A percentile compares a stretch with the other conserved stretches of the same genome.
Evolutionary conservation across 176 grass and related monocot genomes (phyloP).

Genomic region (Aegilops tauschii): DNA sequence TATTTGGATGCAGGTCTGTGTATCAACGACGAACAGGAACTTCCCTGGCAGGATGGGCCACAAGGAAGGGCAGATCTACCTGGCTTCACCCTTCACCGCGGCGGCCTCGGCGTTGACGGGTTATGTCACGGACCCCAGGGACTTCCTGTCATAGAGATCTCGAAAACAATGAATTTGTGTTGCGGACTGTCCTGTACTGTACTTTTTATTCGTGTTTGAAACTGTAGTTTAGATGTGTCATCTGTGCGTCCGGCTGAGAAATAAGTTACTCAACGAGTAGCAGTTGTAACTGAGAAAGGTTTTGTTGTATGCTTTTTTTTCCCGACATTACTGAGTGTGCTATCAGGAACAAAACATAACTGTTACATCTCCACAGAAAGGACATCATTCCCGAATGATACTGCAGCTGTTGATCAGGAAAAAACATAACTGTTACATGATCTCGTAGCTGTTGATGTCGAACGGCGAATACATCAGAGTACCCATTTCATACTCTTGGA

Average conservation of each 20-base stretch:
- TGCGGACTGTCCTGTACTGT: not conserved
- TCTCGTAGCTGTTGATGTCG: too few species aligned
- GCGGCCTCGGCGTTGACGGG: slow-evolving; percentile 79
- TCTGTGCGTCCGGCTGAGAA: not conserved
- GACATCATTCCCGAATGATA: not conserved
- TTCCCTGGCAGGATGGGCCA: slow-evolving; percentile 97
- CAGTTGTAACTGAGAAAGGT: not conserved
- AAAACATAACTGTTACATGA: too few species aligned
- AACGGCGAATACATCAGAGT: not conserved
- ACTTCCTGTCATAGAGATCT: slow-evolving; percentile 49
- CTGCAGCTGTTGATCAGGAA: not conserved
- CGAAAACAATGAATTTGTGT: not conserved
- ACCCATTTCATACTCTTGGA: not conserved
- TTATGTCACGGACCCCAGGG: slow-evolving; percentile 84
- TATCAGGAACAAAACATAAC: not conserved
- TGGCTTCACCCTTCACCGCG: slow-evolving; percentile 77
- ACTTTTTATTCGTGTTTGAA: not conserved
- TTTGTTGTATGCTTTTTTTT: slow-evolving; percentile 1
- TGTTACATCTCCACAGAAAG: not conserved
- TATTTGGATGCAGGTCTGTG: slow-evolving; percentile 65
- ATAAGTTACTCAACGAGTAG: slow-evolving; percentile 12
- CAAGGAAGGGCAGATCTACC: slow-evolving; percentile 96
- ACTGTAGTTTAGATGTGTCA: slow-evolving; percentile 1
- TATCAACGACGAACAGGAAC: slow-evolving; percentile 93
- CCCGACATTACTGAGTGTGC: not conserved